Evolutionary conservation across 352 stramenopile genomes (phyloP).

Genomic region (Phytophthora tentaculata): DNA sequence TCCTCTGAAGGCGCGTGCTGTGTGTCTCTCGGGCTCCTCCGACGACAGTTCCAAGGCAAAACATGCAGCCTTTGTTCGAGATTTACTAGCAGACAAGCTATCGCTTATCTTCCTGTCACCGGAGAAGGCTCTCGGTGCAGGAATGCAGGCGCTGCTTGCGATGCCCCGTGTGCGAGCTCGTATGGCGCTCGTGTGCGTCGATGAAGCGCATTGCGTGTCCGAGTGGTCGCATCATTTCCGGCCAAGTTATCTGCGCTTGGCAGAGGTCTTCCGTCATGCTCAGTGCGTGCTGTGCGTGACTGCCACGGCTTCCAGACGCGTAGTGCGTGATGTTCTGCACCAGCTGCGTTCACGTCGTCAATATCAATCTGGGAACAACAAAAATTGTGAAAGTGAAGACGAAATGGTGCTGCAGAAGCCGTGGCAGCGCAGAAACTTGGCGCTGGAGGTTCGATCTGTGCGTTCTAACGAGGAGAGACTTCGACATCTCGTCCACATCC

Average conservation of each 20-base stretch:
- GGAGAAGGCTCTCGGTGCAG: slow-evolving; percentile 84
- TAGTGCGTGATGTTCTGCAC: slow-evolving; percentile 74
- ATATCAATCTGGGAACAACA: slow-evolving; percentile 3
- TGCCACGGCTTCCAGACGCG: slow-evolving; percentile 87
- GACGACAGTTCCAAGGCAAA: slow-evolving; percentile 54
- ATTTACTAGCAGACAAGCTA: slow-evolving; percentile 64
- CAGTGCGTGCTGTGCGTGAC: slow-evolving; percentile 92
- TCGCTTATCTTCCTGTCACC: slow-evolving; percentile 93
- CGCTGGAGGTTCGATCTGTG: slow-evolving; percentile 59
- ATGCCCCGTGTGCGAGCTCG: slow-evolving; percentile 48
- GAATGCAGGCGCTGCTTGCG: slow-evolving; percentile 76
- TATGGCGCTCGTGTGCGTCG: slow-evolving; percentile 90
- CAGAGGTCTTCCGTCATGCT: slow-evolving; percentile 61
- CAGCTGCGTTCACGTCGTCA: slow-evolving; percentile 54
- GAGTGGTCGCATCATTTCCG: slow-evolving; percentile 97
- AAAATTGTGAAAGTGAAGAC: slow-evolving; percentile 24
- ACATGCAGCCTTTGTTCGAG: slow-evolving; percentile 70
- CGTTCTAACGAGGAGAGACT: slow-evolving; percentile 67
- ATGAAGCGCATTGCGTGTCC: slow-evolving; percentile 96
- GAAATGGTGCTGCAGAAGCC: slow-evolving; percentile 76
- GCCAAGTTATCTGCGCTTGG: slow-evolving; percentile 78
- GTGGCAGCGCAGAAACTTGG: slow-evolving; percentile 76
- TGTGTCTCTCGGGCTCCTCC: slow-evolving; percentile 59
- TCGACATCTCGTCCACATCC: slow-evolving; percentile 32
- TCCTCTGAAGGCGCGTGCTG: slow-evolving; percentile 56